These are phyloP conservation scores for Podila epigama DNA, from an alignment of 192 early-diverging fungal species.

Conservation along the genomic window DNA sequence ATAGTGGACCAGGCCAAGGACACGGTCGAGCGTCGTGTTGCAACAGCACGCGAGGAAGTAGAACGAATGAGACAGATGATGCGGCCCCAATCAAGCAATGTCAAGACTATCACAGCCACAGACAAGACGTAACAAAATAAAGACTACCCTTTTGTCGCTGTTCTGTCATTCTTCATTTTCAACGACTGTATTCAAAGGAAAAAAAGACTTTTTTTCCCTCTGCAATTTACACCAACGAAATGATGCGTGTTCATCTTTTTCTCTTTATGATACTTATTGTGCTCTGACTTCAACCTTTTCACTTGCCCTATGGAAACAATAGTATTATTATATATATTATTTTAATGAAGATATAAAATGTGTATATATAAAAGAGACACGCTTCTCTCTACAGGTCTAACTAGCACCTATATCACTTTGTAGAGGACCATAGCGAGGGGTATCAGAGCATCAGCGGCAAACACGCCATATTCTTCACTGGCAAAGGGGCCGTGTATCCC, in stretches of 20 bases:
- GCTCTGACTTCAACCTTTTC: no score
- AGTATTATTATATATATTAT: no score
- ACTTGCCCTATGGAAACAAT: no score
- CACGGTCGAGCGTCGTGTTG: slow-evolving; percentile 3
- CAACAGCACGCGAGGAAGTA: slow-evolving; percentile 4
- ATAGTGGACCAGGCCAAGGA: slow-evolving; percentile 8
- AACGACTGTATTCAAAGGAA: not conserved
- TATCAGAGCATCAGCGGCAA: slow-evolving; percentile 42
- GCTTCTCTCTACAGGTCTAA: not conserved
- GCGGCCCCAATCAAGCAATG: slow-evolving; percentile 5
- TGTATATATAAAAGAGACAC: no score
- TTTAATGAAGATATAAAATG: no score
- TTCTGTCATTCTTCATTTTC: not conserved
- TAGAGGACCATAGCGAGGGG: slow-evolving; percentile 46
- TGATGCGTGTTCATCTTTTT: no score
- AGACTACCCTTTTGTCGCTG: no score
- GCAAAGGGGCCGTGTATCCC: not conserved
- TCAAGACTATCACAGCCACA: slow-evolving; percentile 27
- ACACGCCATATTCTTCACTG: slow-evolving; percentile 41
- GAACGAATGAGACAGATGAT: slow-evolving; percentile 25
- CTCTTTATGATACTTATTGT: no score
- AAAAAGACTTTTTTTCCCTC: no score
- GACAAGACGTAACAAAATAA: not conserved
- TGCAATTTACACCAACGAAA: no score
- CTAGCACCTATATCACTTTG: slow-evolving; percentile 14